Evolutionary conservation across 441 rosid genomes (phyloP).

Genomic region (Erodium trifolium): DNA sequence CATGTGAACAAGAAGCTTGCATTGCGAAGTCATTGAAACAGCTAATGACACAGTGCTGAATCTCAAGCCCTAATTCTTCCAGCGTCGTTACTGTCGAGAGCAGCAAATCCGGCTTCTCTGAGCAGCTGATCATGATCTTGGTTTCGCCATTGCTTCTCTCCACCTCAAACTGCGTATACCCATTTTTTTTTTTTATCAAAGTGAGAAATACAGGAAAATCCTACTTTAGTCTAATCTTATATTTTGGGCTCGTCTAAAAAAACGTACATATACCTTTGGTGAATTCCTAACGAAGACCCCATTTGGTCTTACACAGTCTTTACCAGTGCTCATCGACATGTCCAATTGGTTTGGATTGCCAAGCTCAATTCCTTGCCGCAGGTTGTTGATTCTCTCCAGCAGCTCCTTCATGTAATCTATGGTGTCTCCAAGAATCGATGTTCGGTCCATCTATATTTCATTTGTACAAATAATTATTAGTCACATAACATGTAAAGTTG

Average conservation of each 20-base stretch:
- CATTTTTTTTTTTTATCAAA: no score
- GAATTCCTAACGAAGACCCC: conserved; percentile 19
- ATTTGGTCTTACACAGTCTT: conserved; percentile 11
- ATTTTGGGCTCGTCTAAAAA: no score
- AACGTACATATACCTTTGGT: conserved; percentile 17
- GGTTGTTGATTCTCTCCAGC: conserved; percentile 9
- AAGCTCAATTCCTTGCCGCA: conserved; percentile 14
- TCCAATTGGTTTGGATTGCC: not conserved
- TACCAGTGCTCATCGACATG: not conserved
- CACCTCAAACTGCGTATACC: conserved; percentile 21
- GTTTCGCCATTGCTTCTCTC: conserved; percentile 19
- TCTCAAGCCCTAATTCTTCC: conserved; percentile 22
- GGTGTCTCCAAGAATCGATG: conserved; percentile 25
- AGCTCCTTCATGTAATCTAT: conserved; percentile 16
- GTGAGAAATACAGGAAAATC: no score
- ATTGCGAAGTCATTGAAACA: conserved; percentile 22
- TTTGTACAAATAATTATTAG: not conserved
- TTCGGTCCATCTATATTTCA: conserved; percentile 22
- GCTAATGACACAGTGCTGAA: conserved; percentile 24
- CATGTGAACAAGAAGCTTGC: conserved; percentile 22
- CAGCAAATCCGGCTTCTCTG: conserved; percentile 21
- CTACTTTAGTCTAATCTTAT: no score
- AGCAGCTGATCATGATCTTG: conserved; percentile 17
- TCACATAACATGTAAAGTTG: no score
- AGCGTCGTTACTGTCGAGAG: conserved; percentile 19